Evolutionary conservation across 768 basidiomycete genomes (phyloP), one percentile per base, ranked within the genome.

Genomic region (Russula sp.): DNA sequence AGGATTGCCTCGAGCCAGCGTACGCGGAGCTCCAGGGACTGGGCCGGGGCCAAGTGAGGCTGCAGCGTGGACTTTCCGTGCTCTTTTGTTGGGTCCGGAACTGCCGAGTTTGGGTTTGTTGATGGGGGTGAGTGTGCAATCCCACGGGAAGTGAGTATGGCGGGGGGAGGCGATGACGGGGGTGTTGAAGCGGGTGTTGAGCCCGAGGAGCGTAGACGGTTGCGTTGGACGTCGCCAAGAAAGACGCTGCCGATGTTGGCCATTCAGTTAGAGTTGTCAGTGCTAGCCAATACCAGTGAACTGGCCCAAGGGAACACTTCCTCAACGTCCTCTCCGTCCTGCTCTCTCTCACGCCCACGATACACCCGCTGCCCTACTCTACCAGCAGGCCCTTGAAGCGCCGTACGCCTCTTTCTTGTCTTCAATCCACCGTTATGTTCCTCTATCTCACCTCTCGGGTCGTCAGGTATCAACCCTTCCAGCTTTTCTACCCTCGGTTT

Each of bases 1-100:
- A 92, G 74, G 54, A 93, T 75, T 18, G 88, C 88, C 70, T 92
- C 91, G 1, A 93, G 76, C 88, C 88, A 90, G 59, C 87, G 78
- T 39, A 93, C 70, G 1, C 91, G 81, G 22, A 93, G 75, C 67
- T 92, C 86, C 11, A 93, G 74, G 3, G 91, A 86, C 14, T 89
- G 75, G 0, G 73, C 73, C 5, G 91, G 86, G 38, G 87, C 82
- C 48, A 93, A 84, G 25, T 57, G 46, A 46, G 55, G 58, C 34
- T 60, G 61, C 1, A 60, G 43, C 35, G 51, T 60, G 0, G 70
- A 62, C 1, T 58, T 16, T 16, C 58, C 36, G 0, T 55, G 62
- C 42, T 38, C 34, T 10, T 41, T 46, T 25, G 9, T 58, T 8
- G 36, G 52, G 55, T 20, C 48, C 51, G 41, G 39, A 58, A 46